These are phyloP conservation scores for Dactylellina drechsleri DNA, from an alignment of 2,329 filamentous ascomycete species.

Conservation along the genomic window DNA sequence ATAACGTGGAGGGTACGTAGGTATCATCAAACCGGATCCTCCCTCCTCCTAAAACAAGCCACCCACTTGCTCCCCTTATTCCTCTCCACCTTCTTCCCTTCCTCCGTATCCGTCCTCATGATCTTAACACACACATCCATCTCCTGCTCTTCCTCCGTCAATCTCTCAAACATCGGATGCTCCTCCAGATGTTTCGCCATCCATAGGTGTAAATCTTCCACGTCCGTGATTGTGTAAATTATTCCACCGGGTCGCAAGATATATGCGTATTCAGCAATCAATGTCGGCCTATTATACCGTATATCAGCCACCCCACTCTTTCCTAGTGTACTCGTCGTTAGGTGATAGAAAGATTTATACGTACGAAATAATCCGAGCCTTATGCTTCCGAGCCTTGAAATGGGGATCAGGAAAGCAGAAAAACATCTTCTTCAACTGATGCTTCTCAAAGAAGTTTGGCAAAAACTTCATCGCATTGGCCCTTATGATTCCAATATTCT, in stretches of 20 bases:
- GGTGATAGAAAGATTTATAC: slow-evolving; percentile 8
- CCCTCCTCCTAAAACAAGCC: slow-evolving; percentile 81
- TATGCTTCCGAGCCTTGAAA: slow-evolving; percentile 97
- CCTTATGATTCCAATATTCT: slow-evolving; percentile 88
- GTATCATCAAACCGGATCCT: slow-evolving; percentile 78
- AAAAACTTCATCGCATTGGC: slow-evolving; percentile 99
- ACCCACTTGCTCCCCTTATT: slow-evolving; percentile 93
- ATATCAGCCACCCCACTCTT: not conserved
- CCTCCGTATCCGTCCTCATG: slow-evolving; percentile 88
- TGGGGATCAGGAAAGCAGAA: slow-evolving; percentile 98
- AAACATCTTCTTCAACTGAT: slow-evolving; percentile 88
- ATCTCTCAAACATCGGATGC: slow-evolving; percentile 80
- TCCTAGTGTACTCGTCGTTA: not conserved
- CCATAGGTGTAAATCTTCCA: slow-evolving; percentile 92
- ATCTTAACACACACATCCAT: slow-evolving; percentile 76
- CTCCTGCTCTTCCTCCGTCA: slow-evolving; percentile 74
- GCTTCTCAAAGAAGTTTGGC: slow-evolving; percentile 91
- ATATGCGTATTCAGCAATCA: slow-evolving; percentile 94
- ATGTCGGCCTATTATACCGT: slow-evolving; percentile 66
- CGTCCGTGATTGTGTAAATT: slow-evolving; percentile 96
- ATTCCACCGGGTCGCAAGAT: slow-evolving; percentile 83
- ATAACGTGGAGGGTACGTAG: not conserved
- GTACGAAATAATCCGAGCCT: slow-evolving; percentile 86
- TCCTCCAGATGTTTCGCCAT: slow-evolving; percentile 86
- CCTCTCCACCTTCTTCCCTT: slow-evolving; percentile 93